These are phyloP conservation scores for Dittrichia graveolens DNA, from an alignment of 129 eudicot genomes.

Conservation along the genomic window DNA sequence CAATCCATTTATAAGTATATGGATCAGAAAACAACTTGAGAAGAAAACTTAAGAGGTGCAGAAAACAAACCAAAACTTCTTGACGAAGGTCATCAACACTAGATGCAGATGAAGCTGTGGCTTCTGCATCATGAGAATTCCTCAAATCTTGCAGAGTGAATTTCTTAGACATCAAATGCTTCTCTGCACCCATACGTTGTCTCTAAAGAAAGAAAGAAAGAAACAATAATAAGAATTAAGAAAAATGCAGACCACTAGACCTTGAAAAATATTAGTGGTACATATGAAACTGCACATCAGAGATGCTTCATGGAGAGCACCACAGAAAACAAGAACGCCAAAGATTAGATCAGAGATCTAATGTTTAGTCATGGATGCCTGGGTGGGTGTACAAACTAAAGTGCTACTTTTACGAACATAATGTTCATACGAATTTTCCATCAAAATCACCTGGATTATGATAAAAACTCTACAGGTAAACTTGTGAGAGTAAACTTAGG, in stretches of 20 bases:
- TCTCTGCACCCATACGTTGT: slow-evolving; percentile 54
- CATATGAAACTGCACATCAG: not conserved
- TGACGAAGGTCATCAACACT: slow-evolving; percentile 68
- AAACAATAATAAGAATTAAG: not conserved
- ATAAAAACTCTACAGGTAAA: no score
- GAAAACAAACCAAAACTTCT: slow-evolving; percentile 66
- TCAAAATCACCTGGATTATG: no score
- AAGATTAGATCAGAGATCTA: no score
- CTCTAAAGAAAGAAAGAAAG: slow-evolving; percentile 45
- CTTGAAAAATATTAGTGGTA: slow-evolving; percentile 7
- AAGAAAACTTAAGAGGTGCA: slow-evolving; percentile 7
- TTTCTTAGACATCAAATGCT: slow-evolving; percentile 46
- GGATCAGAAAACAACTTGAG: not conserved
- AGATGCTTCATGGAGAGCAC: no score
- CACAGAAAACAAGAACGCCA: no score
- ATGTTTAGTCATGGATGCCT: no score
- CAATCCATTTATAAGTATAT: not conserved
- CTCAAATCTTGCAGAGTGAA: slow-evolving; percentile 57
- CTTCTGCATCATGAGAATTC: slow-evolving; percentile 53
- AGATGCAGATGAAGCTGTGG: slow-evolving; percentile 49
- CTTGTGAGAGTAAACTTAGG: no score
- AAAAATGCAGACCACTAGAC: not conserved
- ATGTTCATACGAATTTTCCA: no score
- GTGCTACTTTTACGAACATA: no score
- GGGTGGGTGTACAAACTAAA: no score